phyloP scores from a whole-genome alignment of 1,284 basidiomycete genomes.

The Cutaneotrichosporon sp. region DNA sequence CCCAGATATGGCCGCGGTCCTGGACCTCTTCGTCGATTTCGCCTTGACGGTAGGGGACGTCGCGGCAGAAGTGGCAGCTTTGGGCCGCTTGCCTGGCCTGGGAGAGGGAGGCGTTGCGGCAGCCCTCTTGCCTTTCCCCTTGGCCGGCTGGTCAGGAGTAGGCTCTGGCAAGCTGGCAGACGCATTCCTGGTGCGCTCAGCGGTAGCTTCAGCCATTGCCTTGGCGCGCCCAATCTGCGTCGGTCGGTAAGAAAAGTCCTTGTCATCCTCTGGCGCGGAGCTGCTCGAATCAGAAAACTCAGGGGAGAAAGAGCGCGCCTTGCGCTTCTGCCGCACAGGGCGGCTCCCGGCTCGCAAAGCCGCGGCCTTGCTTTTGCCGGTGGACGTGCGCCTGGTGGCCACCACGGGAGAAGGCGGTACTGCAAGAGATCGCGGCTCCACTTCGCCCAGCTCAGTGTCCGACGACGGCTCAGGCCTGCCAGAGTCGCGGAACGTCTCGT shows the following conservation, averaged over 20 bases:
- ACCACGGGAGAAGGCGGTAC: neutral
- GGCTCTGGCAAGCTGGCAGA: neutral
- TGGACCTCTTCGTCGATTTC: neutral
- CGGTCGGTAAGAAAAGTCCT: slow-evolving; percentile 30
- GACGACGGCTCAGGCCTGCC: neutral
- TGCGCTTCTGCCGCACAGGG: slow-evolving; percentile 21
- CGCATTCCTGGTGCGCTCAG: neutral
- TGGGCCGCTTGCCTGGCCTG: neutral
- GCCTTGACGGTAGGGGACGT: neutral
- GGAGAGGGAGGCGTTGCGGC: neutral
- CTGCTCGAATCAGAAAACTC: slow-evolving; percentile 22
- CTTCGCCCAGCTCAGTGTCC: neutral
- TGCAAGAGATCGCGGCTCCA: neutral
- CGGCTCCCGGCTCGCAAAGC: neutral
- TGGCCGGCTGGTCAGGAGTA: neutral
- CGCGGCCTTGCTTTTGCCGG: neutral
- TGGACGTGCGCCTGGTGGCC: neutral
- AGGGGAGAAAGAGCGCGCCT: slow-evolving; percentile 16
- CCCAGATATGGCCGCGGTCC: neutral
- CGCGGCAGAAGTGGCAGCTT: neutral
- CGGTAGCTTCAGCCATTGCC: slow-evolving; percentile 10
- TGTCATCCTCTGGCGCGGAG: slow-evolving; percentile 29
- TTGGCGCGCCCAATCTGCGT: slow-evolving; percentile 7
- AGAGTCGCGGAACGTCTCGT: slow-evolving; percentile 22
- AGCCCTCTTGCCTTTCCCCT: neutral